A percentile compares a stretch with the other conserved stretches of the same genome.
phyloP scores from a whole-genome alignment of 345 rosid species.

The Jatropha curcas region DNA sequence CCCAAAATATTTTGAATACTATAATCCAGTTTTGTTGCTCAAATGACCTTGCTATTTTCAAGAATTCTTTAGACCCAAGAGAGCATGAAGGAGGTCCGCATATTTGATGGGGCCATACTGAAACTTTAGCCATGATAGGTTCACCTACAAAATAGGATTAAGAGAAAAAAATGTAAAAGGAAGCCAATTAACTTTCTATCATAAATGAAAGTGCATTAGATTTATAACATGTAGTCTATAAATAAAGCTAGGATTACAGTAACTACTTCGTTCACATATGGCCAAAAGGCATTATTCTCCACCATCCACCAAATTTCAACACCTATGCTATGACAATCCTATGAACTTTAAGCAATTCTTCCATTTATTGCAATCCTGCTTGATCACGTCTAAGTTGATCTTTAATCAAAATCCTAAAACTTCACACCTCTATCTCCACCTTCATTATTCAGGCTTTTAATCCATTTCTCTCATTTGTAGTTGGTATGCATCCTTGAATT shows the following conservation, averaged over 20 bases:
- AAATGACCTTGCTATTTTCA: constrained; percentile 1
- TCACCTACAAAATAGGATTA: constrained; percentile 14
- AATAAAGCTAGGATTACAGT: background rate
- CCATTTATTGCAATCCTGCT: background rate
- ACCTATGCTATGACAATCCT: background rate
- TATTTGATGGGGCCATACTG: constrained; percentile 14
- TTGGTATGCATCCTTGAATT: background rate
- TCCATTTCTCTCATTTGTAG: no score
- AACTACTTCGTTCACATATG: background rate
- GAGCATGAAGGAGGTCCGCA: constrained; percentile 1
- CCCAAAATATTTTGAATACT: background rate
- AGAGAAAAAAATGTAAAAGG: background rate
- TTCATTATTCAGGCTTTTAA: background rate
- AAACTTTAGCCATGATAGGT: constrained; percentile 8
- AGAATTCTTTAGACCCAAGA: constrained; percentile 4
- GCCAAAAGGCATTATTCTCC: background rate
- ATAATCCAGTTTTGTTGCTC: background rate
- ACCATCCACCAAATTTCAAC: background rate
- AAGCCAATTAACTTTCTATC: constrained; percentile 6
- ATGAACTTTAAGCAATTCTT: background rate
- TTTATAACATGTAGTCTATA: background rate
- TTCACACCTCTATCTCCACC: background rate
- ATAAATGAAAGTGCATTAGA: background rate
- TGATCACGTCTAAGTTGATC: background rate
- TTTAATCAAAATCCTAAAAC: background rate